Base-by-base conservation (phyloP, 2,329 filamentous ascomycete genomes). In the Aspergillus novofumigatus region DNA sequence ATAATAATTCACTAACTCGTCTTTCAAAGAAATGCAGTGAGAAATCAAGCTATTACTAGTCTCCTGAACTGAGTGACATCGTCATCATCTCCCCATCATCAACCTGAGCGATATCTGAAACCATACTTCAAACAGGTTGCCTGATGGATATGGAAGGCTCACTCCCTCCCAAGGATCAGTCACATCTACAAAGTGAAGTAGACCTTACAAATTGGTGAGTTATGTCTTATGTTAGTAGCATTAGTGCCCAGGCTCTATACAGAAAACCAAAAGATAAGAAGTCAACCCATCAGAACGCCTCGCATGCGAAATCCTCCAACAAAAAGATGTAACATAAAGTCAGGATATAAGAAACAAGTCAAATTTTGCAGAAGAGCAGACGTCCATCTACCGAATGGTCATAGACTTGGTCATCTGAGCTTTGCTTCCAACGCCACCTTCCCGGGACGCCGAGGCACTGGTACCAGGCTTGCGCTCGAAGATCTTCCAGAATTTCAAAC, bases 401-500 rank as follows among this genome's bases (percentile, higher is more conserved):
- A 96, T 96, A 76, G 93, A 91, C 86, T 96, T 97, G 72, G 86
- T 86, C 83, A 93, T 89, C 69, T 90, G 86, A 55, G 89, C 91
- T 80, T 93, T 93, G 76, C 84, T 85, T 51, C 88, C 88, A 58
- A 88, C 81, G 61, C 86, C 86, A 57, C 87, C 83, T 65, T 84
- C 82, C 59, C 85, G 83, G 54, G 86, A 81, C 32, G 81, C 72
- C 51, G 86, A 84, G 52, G 87, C 84, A 59, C 84, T 80, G 58
- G 84, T 80, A 55, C 91, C 92, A 20, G 92, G 82, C 85, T 97
- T 97, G 85, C 96, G 97, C 84, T 99, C 94, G 71, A 99, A 99
- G 67, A 99, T 84, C 86, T 99, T 99, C 94, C 94, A 99, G 83
- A 99, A 99, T 81, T 99, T 99, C 76, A 99, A 83, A 72, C 89